These are phyloP conservation scores for Mimosa pudica DNA, from an alignment of 306 rosid species.

Conservation along the genomic window DNA sequence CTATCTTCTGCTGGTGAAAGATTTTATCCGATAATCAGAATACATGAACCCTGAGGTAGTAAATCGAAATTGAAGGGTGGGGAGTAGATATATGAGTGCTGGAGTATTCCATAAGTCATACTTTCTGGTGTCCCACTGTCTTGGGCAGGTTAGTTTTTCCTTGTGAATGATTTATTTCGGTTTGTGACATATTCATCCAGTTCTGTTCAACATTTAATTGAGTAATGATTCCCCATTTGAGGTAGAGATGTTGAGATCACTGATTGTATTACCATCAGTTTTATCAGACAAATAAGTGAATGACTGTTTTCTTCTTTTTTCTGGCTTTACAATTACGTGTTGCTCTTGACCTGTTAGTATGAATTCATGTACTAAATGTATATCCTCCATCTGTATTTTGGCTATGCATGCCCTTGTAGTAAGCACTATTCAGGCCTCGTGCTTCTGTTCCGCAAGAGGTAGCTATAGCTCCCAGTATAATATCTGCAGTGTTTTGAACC, in stretches of 20 bases:
- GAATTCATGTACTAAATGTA: neutral
- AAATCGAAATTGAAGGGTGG: slow-evolving; percentile 70
- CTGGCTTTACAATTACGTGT: neutral
- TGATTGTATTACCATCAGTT: neutral
- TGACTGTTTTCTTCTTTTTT: too few relatives aligned
- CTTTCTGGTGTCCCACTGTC: slow-evolving; percentile 94
- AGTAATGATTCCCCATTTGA: neutral
- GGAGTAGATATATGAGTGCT: slow-evolving; percentile 96
- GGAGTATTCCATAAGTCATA: slow-evolving; percentile 89
- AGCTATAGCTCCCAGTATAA: too few relatives aligned
- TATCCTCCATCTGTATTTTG: too few relatives aligned
- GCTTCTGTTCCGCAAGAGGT: too few relatives aligned
- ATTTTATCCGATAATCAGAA: slow-evolving; percentile 85
- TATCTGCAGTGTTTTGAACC: too few relatives aligned
- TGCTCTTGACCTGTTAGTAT: neutral
- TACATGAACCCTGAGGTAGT: slow-evolving; percentile 98
- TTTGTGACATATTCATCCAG: neutral
- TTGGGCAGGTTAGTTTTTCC: slow-evolving; percentile 87
- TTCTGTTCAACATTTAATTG: slow-evolving; percentile 3
- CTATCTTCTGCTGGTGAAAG: slow-evolving; percentile 58
- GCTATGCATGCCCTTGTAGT: too few relatives aligned
- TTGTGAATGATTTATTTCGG: slow-evolving; percentile 25
- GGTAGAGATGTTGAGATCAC: too few relatives aligned
- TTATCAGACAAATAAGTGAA: neutral
- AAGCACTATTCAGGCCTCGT: too few relatives aligned